phyloP scores from a whole-genome alignment of 2,329 filamentous ascomycete species.

The Magnaporthiopsis rhizophila region DNA sequence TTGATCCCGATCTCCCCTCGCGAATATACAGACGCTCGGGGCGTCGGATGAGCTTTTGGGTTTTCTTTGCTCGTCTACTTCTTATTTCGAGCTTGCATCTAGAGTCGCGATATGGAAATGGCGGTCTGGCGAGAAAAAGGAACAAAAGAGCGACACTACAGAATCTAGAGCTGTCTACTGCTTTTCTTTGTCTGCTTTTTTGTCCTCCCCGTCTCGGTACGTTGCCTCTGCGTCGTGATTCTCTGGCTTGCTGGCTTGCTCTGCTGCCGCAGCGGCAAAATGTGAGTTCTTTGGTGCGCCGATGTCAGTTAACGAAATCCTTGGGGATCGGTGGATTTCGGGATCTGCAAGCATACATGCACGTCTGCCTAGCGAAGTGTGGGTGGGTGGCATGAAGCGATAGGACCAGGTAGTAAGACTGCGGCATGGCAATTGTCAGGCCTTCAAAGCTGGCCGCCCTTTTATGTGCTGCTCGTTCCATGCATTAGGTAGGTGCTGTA shows the following conservation, averaged over 20 bases:
- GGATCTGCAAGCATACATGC: not conserved
- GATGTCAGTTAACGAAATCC: not conserved
- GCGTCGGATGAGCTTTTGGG: conserved; percentile 9
- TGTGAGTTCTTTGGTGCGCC: too few species aligned
- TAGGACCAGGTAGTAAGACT: not conserved
- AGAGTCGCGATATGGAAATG: not conserved
- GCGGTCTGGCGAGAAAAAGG: not conserved
- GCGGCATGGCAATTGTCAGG: not conserved
- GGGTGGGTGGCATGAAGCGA: not conserved
- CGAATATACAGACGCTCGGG: conserved; percentile 12
- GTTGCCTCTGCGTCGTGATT: too few species aligned
- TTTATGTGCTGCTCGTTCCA: not conserved
- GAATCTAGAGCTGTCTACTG: not conserved
- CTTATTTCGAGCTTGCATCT: conserved; percentile 2
- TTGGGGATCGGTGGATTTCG: too few species aligned
- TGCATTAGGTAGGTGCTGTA: not conserved
- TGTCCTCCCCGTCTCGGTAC: too few species aligned
- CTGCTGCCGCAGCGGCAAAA: too few species aligned
- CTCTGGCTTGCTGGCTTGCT: too few species aligned
- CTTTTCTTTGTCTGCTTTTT: not conserved
- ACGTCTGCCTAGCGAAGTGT: not conserved
- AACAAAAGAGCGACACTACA: not conserved
- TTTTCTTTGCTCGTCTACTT: conserved; percentile 3
- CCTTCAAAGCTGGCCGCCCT: too few species aligned
- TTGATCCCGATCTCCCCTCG: not conserved